Evolutionary conservation across 2,329 filamentous ascomycete genomes (phyloP), one percentile per base, ranked within the genome.

Genomic region (Trichoderma asperellum): DNA sequence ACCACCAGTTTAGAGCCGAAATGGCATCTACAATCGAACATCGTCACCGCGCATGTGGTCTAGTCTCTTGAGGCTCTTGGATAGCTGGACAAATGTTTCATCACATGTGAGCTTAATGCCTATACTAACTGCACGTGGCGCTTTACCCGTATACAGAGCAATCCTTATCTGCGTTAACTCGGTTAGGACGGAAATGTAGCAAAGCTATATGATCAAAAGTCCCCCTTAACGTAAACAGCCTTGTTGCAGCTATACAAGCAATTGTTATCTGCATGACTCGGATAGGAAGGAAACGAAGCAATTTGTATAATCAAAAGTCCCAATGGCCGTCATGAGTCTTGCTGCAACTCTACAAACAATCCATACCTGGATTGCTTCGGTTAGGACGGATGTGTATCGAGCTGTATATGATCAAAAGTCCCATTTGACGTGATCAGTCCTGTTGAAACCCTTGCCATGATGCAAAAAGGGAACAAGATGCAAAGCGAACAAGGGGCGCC

Each of bases 361-460:
- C 18, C 18, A n/a, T 8, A 2, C 10, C 18, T n/a, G 18, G 16
- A 43, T 43, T 43, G 37, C 32, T 14, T 5, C 40, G 40, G 37
- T 59, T 59, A 43, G 14, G 57, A 59, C 35, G 57, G 57, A 59
- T 43, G 14, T 5, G 57, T 2, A 29, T 29, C 14, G 27, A 29
- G 21, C 18, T 11, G 14, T 29, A 29, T 16, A 29, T 16, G 37
- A 43, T 29, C 57, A 59, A 59, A 59, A 59, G 57, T 59, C 27
- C 40, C 57, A 27, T 40, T 59, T 59, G 57, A 59, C 57, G 57
- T 59, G 21, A 40, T 59, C 35, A 40, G 35, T n/a, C 35, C 27
- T 40, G 21, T 16, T 29, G 2, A 43, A n/a, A 59, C 3, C 35
- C 57, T 40, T 24, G 37, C 11, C 34, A 29, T 27, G 57, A 59